Evolutionary conservation across 805 yeast genomes (phyloP).

Genomic region (Suhomyces sp.): DNA sequence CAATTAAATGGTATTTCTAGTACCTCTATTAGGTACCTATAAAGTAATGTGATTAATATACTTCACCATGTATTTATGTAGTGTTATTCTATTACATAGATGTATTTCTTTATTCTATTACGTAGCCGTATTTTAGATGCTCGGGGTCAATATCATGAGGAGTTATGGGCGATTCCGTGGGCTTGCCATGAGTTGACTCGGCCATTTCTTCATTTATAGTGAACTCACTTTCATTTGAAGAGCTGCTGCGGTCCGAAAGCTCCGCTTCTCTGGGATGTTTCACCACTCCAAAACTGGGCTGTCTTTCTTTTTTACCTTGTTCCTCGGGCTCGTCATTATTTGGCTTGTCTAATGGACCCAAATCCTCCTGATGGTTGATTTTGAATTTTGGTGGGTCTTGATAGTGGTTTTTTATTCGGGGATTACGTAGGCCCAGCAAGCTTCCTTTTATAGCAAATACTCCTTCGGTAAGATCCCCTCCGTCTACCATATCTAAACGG

Average conservation of each 20-base stretch:
- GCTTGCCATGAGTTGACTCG: not conserved
- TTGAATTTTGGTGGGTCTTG: constrained; percentile 10
- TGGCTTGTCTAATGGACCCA: not conserved
- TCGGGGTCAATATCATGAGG: constrained; percentile 9
- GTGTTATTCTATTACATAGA: no score
- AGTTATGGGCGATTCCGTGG: not conserved
- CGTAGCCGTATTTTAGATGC: constrained; percentile 15
- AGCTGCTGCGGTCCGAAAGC: constrained; percentile 3
- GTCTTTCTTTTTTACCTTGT: constrained; percentile 7
- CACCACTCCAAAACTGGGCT: constrained; percentile 16
- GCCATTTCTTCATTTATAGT: constrained; percentile 8
- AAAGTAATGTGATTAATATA: no score
- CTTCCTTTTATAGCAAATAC: constrained; percentile 13
- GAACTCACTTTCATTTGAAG: constrained; percentile 11
- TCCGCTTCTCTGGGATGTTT: not conserved
- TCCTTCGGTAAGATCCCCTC: constrained; percentile 24
- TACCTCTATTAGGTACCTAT: no score
- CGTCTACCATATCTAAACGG: constrained; percentile 23
- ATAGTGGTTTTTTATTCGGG: constrained; percentile 27
- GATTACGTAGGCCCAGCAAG: constrained; percentile 22
- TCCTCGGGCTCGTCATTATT: not conserved
- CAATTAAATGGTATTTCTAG: no score
- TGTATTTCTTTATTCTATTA: constrained; percentile 9
- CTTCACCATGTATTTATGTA: no score
- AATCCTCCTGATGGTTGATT: not conserved